Percentiles rank a stretch among this genome's conserved stretches.
phyloP scores from a whole-genome alignment of 805 yeast genomes.

The Brettanomyces naardenensis region DNA sequence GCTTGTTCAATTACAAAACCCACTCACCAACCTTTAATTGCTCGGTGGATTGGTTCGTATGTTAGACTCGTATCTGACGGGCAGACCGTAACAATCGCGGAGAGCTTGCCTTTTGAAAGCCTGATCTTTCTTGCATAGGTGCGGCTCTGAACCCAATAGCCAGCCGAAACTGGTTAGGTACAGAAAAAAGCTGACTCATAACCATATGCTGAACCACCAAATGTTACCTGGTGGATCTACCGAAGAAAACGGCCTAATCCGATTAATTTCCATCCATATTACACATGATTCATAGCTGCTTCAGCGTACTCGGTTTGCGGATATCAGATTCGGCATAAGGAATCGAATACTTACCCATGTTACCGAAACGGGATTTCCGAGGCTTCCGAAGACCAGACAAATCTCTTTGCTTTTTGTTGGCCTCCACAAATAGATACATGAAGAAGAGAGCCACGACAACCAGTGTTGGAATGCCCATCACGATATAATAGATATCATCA shows the following conservation, averaged over 20 bases:
- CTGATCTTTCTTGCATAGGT: constrained; percentile 3
- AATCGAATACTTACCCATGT: constrained; percentile 21
- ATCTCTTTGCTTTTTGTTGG: constrained; percentile 51
- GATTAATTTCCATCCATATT: too few relatives aligned
- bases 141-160: constrained; percentile 3
- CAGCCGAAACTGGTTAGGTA: neutral
- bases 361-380: constrained; percentile 27
- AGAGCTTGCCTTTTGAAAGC: constrained; percentile 4
- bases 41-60: too few relatives aligned
- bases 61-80: constrained; percentile 4
- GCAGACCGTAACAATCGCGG: neutral
- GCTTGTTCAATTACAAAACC: too few relatives aligned
- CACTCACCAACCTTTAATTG: too few relatives aligned
- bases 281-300: constrained; percentile 15
- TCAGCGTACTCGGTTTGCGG: constrained; percentile 16
- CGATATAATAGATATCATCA: constrained; percentile 44
- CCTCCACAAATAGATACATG: constrained; percentile 56
- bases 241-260: too few relatives aligned
- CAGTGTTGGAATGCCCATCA: constrained; percentile 60
- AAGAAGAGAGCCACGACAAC: constrained; percentile 51
- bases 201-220: constrained; percentile 3
- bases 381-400: constrained; percentile 35
- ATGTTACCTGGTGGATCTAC: too few relatives aligned
- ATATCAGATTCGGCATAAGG: constrained; percentile 22
- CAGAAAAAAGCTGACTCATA: constrained; percentile 3